Evolutionary conservation across 805 yeast species (phyloP).

Genomic region (Kazachstania martiniae): DNA sequence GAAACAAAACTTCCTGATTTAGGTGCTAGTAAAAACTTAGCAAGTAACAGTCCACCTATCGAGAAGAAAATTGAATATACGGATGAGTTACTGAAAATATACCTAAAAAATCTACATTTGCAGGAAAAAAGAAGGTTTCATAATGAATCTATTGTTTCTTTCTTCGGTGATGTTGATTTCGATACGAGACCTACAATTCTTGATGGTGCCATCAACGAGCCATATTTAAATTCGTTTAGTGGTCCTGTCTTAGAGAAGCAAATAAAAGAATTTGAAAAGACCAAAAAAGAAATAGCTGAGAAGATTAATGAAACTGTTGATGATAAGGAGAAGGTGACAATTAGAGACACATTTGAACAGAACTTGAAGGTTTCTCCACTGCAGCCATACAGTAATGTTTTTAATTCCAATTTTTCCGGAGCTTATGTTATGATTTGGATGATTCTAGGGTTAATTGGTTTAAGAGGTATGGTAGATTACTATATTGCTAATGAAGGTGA

Average conservation of each 20-base stretch:
- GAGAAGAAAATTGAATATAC: not conserved
- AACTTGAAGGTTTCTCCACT: not conserved
- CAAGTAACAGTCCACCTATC: not conserved
- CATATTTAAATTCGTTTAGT: constrained; percentile 22
- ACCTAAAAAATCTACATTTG: constrained; percentile 6
- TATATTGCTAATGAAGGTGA: constrained; percentile 34
- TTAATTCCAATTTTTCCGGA: constrained; percentile 45
- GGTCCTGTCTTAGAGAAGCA: constrained; percentile 25
- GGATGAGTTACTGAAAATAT: constrained; percentile 6
- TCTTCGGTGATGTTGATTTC: constrained; percentile 45
- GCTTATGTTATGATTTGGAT: constrained; percentile 46
- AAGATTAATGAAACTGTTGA: not conserved
- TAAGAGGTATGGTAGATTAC: constrained; percentile 45
- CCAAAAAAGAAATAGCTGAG: constrained; percentile 4
- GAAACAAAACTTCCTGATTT: constrained; percentile 5
- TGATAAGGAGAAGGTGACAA: not conserved
- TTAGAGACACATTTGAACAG: not conserved
- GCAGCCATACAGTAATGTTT: not conserved
- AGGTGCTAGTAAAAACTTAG: not conserved
- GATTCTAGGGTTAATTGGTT: constrained; percentile 41
- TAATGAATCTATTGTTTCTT: constrained; percentile 29
- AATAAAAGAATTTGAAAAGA: constrained; percentile 9
- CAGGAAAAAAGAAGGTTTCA: constrained; percentile 7
- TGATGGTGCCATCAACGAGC: constrained; percentile 34
- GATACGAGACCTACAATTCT: constrained; percentile 36